A percentile compares a stretch with the other conserved stretches of the same genome.
Conservation (phyloP, 2,329 filamentous ascomycete genomes). For the Parastagonospora avenae region DNA sequence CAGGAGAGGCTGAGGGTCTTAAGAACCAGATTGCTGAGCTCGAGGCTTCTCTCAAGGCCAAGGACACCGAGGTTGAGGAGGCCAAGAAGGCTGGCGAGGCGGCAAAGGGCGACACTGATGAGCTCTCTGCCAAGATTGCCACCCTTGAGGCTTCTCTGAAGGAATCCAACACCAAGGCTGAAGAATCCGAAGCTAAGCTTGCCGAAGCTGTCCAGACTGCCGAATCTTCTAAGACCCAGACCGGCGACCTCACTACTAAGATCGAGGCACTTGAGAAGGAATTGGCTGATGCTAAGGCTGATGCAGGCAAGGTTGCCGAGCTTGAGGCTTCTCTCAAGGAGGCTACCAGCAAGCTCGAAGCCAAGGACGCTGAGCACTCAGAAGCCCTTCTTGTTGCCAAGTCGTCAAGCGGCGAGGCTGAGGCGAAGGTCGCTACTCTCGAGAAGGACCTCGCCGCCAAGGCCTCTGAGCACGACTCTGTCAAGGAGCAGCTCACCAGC, state of each 20-base stretch:
- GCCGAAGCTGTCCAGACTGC: constrained; percentile 19
- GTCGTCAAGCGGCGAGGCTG: constrained; percentile 22
- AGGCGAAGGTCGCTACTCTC: constrained; percentile 32
- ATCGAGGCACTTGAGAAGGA: constrained; percentile 21
- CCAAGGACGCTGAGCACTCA: constrained; percentile 29
- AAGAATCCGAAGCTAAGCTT: constrained; percentile 19
- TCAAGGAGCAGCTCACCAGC: constrained; percentile 19
- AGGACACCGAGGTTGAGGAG: constrained; percentile 20
- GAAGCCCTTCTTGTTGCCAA: constrained; percentile 26
- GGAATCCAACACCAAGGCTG: constrained; percentile 16
- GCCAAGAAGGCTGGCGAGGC: constrained; percentile 16
- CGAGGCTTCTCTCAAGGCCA: constrained; percentile 16
- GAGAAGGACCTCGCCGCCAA: constrained; percentile 32
- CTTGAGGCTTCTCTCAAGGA: constrained; percentile 28
- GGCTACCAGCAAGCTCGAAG: constrained; percentile 22
- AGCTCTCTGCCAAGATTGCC: constrained; percentile 19
- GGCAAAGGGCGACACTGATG: constrained; percentile 17
- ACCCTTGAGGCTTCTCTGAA: constrained; percentile 26
- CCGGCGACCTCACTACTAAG: constrained; percentile 11
- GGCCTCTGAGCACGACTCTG: constrained; percentile 10
- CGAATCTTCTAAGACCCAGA: constrained; percentile 18
- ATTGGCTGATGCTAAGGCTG: constrained; percentile 24
- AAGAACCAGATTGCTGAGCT: constrained; percentile 21
- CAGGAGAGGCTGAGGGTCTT: constrained; percentile 19
- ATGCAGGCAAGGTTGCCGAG: constrained; percentile 32